Evolutionary conservation across 768 basidiomycete genomes (phyloP).

Genomic region (Mycena vulgaris): DNA sequence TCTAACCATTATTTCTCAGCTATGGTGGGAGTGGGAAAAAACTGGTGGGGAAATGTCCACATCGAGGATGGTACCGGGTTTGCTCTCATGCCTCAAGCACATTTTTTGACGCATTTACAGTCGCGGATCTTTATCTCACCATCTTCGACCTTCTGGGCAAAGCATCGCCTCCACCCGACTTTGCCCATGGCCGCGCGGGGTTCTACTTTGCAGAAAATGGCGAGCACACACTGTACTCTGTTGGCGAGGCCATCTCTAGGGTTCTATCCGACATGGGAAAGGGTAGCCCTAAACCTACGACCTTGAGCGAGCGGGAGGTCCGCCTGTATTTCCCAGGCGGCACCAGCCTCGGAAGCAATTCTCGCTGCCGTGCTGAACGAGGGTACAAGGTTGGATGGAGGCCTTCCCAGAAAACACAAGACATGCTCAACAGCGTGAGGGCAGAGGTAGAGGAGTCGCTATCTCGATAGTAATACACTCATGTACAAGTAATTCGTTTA

Average conservation of each 20-base stretch:
- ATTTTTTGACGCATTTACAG: constrained; percentile 43
- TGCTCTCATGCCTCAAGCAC: not conserved
- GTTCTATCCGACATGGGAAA: constrained; percentile 53
- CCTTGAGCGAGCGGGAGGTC: constrained; percentile 60
- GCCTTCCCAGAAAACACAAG: constrained; percentile 62
- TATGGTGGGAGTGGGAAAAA: constrained; percentile 67
- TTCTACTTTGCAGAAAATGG: constrained; percentile 68
- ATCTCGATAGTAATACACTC: constrained; percentile 5
- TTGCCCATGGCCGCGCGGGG: constrained; percentile 61
- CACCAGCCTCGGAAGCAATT: constrained; percentile 57
- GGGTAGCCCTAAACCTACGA: constrained; percentile 58
- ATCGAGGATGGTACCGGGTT: constrained; percentile 61
- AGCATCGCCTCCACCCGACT: constrained; percentile 44
- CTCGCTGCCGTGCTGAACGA: constrained; percentile 60
- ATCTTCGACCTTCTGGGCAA: constrained; percentile 57
- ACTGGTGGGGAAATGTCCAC: constrained; percentile 70
- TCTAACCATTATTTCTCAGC: constrained; percentile 28
- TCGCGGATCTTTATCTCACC: constrained; percentile 59
- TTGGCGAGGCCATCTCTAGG: constrained; percentile 55
- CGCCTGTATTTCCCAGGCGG: constrained; percentile 55
- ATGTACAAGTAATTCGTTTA: not conserved
- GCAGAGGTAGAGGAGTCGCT: constrained; percentile 55
- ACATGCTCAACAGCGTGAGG: constrained; percentile 65
- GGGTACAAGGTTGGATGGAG: constrained; percentile 66
- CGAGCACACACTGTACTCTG: constrained; percentile 57